These are phyloP conservation scores for Penicillium janthinellum DNA, from an alignment of 2,329 filamentous ascomycete genomes.

Conservation along the genomic window DNA sequence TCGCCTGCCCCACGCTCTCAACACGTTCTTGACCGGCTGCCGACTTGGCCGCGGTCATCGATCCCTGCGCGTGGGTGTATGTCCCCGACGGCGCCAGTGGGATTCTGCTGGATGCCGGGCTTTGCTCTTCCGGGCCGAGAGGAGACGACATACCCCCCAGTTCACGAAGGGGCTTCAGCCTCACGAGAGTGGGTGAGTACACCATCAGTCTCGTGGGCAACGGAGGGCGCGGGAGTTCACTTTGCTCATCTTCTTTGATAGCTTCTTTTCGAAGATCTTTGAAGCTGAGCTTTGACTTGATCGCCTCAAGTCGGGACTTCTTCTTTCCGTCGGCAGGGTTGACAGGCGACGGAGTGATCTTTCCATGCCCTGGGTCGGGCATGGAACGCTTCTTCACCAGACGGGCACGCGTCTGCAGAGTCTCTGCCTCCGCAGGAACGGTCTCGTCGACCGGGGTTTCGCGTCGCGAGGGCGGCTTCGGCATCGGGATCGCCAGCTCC, in stretches of 20 bases:
- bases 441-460: not conserved
- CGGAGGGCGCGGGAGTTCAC: not conserved
- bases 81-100: slow-evolving; percentile 6
- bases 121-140: not conserved
- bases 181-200: no score
- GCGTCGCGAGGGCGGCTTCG: slow-evolving; percentile 20
- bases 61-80: not conserved
- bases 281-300: slow-evolving; percentile 35
- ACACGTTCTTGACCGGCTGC: not conserved
- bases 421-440: not conserved
- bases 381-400: slow-evolving; percentile 20
- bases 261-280: slow-evolving; percentile 33
- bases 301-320: slow-evolving; percentile 27
- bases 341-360: not conserved
- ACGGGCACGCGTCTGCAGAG: not conserved
- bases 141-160: not conserved
- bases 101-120: slow-evolving; percentile 1
- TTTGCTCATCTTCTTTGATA: slow-evolving; percentile 15
- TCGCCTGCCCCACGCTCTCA: not conserved
- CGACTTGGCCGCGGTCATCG: not conserved
- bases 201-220: no score
- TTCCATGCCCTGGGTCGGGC: slow-evolving; percentile 15
- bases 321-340: slow-evolving; percentile 17
- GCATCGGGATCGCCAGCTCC: slow-evolving; percentile 33
- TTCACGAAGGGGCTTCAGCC: no score